phyloP scores from a whole-genome alignment of 345 rosid species.

The Eucalyptus pauciflora region DNA sequence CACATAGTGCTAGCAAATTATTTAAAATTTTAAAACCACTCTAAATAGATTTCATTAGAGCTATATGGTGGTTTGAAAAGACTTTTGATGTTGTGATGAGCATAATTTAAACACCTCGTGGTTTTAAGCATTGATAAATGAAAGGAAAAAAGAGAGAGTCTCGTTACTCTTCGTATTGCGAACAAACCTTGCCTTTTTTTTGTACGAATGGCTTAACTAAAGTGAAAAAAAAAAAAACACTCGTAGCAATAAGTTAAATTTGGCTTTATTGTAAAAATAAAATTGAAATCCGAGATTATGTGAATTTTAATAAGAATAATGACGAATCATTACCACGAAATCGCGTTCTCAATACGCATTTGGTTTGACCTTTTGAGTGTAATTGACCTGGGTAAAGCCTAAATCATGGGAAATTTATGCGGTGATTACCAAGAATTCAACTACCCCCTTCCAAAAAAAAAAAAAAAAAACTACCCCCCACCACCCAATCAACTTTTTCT shows the following conservation, averaged over 20 bases:
- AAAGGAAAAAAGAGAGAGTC: background rate
- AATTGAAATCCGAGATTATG: background rate
- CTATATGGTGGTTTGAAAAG: background rate
- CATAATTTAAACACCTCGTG: background rate
- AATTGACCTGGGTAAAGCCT: background rate
- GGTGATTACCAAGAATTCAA: background rate
- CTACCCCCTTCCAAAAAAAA: too few relatives aligned
- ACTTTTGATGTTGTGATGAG: rapidly evolving
- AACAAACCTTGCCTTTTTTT: too few relatives aligned
- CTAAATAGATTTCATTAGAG: background rate
- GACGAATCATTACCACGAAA: background rate
- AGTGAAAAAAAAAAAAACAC: background rate
- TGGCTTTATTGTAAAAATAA: background rate
- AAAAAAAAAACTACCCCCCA: background rate
- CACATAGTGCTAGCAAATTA: background rate
- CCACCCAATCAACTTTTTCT: background rate
- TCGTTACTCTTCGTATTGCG: rapidly evolving
- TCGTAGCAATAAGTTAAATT: background rate
- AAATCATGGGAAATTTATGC: background rate
- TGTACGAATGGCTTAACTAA: background rate
- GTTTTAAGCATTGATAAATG: background rate
- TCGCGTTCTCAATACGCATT: background rate
- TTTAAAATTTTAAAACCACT: too few relatives aligned
- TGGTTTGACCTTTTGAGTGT: background rate
- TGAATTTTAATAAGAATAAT: background rate